A percentile compares a stretch with the other conserved stretches of the same genome.
phyloP scores from a whole-genome alignment of 768 basidiomycete genomes.

The Mycena olivaceomarginata region DNA sequence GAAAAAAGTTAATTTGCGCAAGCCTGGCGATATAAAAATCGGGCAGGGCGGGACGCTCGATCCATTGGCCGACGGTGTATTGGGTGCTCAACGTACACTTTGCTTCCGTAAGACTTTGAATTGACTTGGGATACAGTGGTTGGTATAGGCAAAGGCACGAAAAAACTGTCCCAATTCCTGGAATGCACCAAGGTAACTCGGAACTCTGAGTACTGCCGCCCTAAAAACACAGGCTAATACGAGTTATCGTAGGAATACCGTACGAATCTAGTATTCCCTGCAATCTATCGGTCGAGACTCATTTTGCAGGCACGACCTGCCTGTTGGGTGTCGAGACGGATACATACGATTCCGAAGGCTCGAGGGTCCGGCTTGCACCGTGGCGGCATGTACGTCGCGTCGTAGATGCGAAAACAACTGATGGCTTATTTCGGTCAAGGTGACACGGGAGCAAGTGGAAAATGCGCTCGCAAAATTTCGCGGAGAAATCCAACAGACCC shows the following conservation, averaged over 20 bases:
- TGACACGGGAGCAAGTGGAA: conserved; percentile 84
- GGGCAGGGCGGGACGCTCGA: conserved; percentile 98
- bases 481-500: conserved; percentile 93
- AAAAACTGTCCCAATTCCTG: conserved; percentile 87
- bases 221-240: conserved; percentile 27
- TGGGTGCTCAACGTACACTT: conserved; percentile 72
- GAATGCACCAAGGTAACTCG: conserved; percentile 92
- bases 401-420: background rate
- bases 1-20: conserved; percentile 63
- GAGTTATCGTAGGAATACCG: conserved; percentile 83
- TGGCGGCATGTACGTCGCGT: conserved; percentile 82
- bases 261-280: background rate
- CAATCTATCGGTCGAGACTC: background rate
- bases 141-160: conserved; percentile 93
- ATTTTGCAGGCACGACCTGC: conserved; percentile 76
- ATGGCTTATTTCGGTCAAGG: background rate
- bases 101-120: background rate
- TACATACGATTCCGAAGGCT: conserved; percentile 94
- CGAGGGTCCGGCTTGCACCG: conserved; percentile 83
- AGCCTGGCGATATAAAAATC: conserved; percentile 78
- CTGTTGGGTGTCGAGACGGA: conserved; percentile 97
- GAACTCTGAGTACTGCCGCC: too few relatives aligned
- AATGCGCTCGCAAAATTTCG: conserved; percentile 81
- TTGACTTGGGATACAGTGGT: conserved; percentile 68
- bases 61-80: conserved; percentile 95